Evolutionary conservation across 331 rosid species (phyloP).

Genomic region (Quercus lobata): DNA sequence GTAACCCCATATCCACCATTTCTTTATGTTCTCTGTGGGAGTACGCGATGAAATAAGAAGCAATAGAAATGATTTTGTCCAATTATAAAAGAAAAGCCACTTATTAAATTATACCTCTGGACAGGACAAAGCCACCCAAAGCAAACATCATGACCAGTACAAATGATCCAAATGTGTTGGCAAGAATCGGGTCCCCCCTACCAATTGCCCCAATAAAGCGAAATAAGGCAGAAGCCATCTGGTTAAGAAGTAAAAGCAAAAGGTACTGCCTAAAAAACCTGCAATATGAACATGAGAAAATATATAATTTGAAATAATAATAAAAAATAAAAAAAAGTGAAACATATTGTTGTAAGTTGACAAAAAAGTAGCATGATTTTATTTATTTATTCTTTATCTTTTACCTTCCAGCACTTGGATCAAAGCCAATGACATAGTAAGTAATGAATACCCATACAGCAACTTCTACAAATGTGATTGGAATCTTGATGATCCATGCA

Average conservation of each 20-base stretch:
- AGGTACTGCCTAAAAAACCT: conserved; percentile 44
- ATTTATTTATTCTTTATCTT: not conserved
- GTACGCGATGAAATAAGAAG: not conserved
- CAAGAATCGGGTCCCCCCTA: conserved; percentile 26
- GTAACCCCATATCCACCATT: conserved; percentile 66
- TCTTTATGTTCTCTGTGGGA: conserved; percentile 33
- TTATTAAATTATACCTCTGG: conserved; percentile 30
- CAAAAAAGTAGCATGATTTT: not conserved
- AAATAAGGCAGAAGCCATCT: conserved; percentile 44
- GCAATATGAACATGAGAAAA: conserved; percentile 4
- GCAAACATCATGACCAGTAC: conserved; percentile 24
- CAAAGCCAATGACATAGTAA: conserved; percentile 43
- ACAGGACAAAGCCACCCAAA: conserved; percentile 40
- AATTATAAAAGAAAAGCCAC: not conserved
- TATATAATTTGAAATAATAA: not conserved
- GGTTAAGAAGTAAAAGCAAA: conserved; percentile 28
- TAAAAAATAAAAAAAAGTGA: not conserved
- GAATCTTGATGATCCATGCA: conserved; percentile 40
- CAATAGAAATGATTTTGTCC: not conserved
- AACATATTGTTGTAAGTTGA: not conserved
- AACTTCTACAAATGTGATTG: conserved; percentile 30
- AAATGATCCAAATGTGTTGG: conserved; percentile 32
- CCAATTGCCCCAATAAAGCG: conserved; percentile 29
- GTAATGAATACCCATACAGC: conserved; percentile 43
- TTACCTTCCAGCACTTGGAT: conserved; percentile 40